Evolutionary conservation across 2,329 filamentous ascomycete genomes (phyloP).

Genomic region (Neopestalotiopsis rosae): DNA sequence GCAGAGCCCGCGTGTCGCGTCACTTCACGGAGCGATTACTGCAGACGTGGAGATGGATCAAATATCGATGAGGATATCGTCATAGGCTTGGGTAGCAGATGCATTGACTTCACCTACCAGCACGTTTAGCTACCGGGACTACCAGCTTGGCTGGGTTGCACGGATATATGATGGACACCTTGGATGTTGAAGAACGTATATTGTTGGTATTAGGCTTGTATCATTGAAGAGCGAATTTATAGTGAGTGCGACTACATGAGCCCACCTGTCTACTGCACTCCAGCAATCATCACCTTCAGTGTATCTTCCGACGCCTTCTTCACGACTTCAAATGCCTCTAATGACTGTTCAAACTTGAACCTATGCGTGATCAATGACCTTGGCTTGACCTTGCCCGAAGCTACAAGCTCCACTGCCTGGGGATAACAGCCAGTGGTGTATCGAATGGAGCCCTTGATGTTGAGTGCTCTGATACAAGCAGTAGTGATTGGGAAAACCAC

Average conservation of each 20-base stretch:
- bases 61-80: no score
- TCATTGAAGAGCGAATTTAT: not conserved
- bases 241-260: not conserved
- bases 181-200: not conserved
- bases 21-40: not conserved
- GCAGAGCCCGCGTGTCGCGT: not conserved
- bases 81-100: no score
- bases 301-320: slow-evolving; percentile 26
- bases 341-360: slow-evolving; percentile 35
- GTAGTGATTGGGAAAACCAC: slow-evolving; percentile 57
- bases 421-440: slow-evolving; percentile 57
- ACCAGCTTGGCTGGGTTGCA: no score
- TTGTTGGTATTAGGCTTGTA: not conserved
- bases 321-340: slow-evolving; percentile 26
- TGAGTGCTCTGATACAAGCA: slow-evolving; percentile 52
- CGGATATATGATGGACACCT: no score
- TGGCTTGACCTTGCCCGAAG: slow-evolving; percentile 48
- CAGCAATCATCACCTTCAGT: slow-evolving; percentile 30
- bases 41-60: no score
- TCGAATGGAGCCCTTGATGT: slow-evolving; percentile 55
- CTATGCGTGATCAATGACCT: slow-evolving; percentile 42
- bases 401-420: slow-evolving; percentile 53
- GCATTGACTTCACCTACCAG: no score
- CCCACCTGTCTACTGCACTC: slow-evolving; percentile 19
- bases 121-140: no score